Evolutionary conservation across 495 filamentous ascomycete genomes (phyloP).

Genomic region (Terfezia claveryi): DNA sequence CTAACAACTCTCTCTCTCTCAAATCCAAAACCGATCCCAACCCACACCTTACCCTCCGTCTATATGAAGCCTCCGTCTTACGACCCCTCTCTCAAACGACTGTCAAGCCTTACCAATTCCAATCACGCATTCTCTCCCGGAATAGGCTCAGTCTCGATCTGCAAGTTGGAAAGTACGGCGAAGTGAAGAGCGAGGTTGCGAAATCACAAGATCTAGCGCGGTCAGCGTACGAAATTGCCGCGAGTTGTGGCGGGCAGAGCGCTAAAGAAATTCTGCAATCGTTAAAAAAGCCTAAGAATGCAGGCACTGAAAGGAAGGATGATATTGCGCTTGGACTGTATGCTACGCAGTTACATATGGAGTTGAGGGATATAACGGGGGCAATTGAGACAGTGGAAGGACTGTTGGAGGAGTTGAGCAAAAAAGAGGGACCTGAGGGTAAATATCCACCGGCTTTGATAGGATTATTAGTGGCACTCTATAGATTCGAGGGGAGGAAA

Average conservation of each 20-base stretch:
- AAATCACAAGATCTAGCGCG: background rate
- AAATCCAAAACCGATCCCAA: slow-evolving; percentile 40
- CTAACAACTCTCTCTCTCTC: slow-evolving; percentile 43
- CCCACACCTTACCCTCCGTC: slow-evolving; percentile 53
- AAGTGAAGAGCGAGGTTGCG: slow-evolving; percentile 26
- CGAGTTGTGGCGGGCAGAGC: slow-evolving; percentile 38
- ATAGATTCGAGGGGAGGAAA: slow-evolving; percentile 57
- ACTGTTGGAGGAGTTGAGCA: slow-evolving; percentile 24
- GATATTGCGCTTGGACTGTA: slow-evolving; percentile 73
- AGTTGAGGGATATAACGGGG: slow-evolving; percentile 47
- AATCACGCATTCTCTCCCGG: slow-evolving; percentile 40
- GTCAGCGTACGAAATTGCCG: slow-evolving; percentile 14
- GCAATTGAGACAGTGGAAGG: slow-evolving; percentile 56
- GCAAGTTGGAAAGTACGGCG: slow-evolving; percentile 53
- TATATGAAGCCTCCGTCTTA: slow-evolving; percentile 31
- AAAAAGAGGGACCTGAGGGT: slow-evolving; percentile 31
- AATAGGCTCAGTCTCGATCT: slow-evolving; percentile 55
- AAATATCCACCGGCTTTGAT: slow-evolving; percentile 74
- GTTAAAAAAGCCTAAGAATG: slow-evolving; percentile 30
- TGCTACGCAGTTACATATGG: slow-evolving; percentile 63
- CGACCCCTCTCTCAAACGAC: slow-evolving; percentile 26
- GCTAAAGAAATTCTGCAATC: slow-evolving; percentile 49
- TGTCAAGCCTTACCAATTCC: slow-evolving; percentile 58
- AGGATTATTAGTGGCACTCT: slow-evolving; percentile 61
- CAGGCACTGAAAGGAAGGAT: slow-evolving; percentile 48